phyloP scores from a whole-genome alignment of 192 early-diverging fungal genomes.

The Backusella tuberculispora region DNA sequence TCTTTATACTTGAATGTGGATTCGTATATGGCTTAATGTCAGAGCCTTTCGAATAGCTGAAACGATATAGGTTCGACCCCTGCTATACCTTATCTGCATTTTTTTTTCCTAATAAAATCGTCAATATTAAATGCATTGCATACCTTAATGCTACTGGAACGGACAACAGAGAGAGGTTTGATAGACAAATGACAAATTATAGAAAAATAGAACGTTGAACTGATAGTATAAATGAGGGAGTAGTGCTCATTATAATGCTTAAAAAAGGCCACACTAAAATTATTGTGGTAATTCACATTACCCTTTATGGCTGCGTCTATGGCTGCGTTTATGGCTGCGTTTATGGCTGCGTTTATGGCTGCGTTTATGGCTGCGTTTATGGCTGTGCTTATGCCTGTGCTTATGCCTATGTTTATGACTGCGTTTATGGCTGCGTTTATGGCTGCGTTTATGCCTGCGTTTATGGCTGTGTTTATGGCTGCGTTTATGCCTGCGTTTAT shows the following conservation, averaged over 20 bases:
- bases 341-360: slow-evolving; percentile 10
- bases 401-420: no score
- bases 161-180: slow-evolving; percentile 14
- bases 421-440: no score
- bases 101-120: slow-evolving; percentile 19
- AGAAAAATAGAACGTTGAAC: slow-evolving; percentile 21
- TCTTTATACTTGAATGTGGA: slow-evolving; percentile 21
- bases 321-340: slow-evolving; percentile 6
- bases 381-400: no score
- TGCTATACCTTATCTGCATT: neutral
- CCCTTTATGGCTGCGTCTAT: slow-evolving; percentile 4
- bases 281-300: slow-evolving; percentile 18
- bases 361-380: no score
- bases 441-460: no score
- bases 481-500: no score
- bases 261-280: slow-evolving; percentile 18
- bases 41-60: slow-evolving; percentile 18
- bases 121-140: slow-evolving; percentile 17
- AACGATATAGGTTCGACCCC: slow-evolving; percentile 15
- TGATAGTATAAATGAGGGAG: slow-evolving; percentile 21
- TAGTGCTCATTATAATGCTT: slow-evolving; percentile 21
- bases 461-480: no score
- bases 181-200: slow-evolving; percentile 18
- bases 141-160: slow-evolving; percentile 20
- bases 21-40: slow-evolving; percentile 20